A percentile compares a stretch with the other conserved stretches of the same genome.
These are phyloP conservation scores for Aureobasidium sp. DNA, from an alignment of 2,329 filamentous ascomycete species.

Conservation along the genomic window DNA sequence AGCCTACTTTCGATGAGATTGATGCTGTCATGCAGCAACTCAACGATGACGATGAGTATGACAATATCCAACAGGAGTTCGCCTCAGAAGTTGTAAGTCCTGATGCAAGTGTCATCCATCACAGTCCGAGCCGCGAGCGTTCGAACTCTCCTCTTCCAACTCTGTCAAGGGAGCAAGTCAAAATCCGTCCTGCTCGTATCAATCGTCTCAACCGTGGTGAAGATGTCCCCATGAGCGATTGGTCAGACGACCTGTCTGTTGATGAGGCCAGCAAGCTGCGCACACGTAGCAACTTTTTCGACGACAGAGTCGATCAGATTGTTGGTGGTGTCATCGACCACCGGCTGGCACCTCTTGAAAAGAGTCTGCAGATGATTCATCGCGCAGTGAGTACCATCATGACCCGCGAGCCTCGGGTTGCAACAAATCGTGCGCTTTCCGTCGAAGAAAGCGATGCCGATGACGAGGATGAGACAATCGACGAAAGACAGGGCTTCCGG, in stretches of 20 bases:
- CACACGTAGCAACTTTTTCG: constrained; percentile 78
- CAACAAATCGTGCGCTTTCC: constrained; percentile 34
- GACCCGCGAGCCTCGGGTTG: constrained; percentile 27
- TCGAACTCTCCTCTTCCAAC: constrained; percentile 16
- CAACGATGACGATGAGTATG: constrained; percentile 52
- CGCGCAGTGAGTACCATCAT: constrained; percentile 24
- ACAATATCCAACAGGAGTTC: constrained; percentile 5
- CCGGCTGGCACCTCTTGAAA: constrained; percentile 73
- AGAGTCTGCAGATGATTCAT: constrained; percentile 69
- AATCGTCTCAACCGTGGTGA: constrained; percentile 57
- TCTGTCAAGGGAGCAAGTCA: constrained; percentile 4
- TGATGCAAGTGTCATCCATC: constrained; percentile 12
- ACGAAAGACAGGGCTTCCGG: constrained; percentile 55
- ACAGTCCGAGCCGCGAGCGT: not conserved
- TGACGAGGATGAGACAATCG: constrained; percentile 56
- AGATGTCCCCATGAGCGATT: constrained; percentile 72
- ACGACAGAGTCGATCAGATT: constrained; percentile 79
- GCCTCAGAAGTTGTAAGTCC: constrained; percentile 36
- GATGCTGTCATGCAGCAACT: constrained; percentile 88
- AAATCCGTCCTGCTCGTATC: constrained; percentile 32
- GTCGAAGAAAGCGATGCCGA: constrained; percentile 81
- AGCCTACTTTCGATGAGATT: constrained; percentile 69
- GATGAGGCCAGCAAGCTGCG: constrained; percentile 58
- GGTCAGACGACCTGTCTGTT: constrained; percentile 68
- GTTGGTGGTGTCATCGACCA: constrained; percentile 71